Evolutionary conservation across 768 basidiomycete species (phyloP), one percentile per base, ranked within the genome.

Genomic region (Auriscalpium orientale): DNA sequence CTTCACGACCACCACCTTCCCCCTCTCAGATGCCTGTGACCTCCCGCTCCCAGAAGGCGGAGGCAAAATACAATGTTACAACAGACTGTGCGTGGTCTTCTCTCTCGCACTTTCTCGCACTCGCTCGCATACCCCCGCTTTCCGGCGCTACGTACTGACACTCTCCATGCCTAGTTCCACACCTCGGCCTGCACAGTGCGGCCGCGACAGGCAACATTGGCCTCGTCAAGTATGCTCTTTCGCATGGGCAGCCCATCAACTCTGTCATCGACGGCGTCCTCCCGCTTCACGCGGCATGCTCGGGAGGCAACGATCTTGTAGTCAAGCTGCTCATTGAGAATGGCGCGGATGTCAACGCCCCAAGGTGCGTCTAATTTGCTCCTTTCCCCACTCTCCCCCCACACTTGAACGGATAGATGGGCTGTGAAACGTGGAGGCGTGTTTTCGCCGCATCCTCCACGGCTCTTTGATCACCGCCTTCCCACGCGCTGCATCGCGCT

Each of bases 291-390:
- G 95, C 93, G 4, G 97, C 95, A 2, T 90, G 85, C 62, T 89
- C 92, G 0, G 91, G 91, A 21, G 97, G 97, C 2, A 90, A 83
- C 66, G 90, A 89, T 55, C 80, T 85, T 56, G 89, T 98, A 46
- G 93, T 98, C 43, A 81, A 83, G 64, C 78, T 95, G 60, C 74
- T 99, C 47, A 88, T 99, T 65, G 91, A 97, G 58, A 76, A 84
- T 56, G 95, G 97, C 20, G 97, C 97, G n/a, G 97, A 99, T 67
- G 95, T 98, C 34, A 98, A 98, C 71, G 94, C 94, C 4, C 87
- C 92, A 53, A 84, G 95, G 89, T 90, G 53, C 58, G 80, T 68
- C 50, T 43, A 53, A 15, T 47, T 54, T 55, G 18, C 57, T 49
- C 48, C 49, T 34, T n/a, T 49, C 28, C 35, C 28, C 28, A 28